phyloP scores from a whole-genome alignment of 129 eudicot genomes.

The Centrapalus pauciflorus region DNA sequence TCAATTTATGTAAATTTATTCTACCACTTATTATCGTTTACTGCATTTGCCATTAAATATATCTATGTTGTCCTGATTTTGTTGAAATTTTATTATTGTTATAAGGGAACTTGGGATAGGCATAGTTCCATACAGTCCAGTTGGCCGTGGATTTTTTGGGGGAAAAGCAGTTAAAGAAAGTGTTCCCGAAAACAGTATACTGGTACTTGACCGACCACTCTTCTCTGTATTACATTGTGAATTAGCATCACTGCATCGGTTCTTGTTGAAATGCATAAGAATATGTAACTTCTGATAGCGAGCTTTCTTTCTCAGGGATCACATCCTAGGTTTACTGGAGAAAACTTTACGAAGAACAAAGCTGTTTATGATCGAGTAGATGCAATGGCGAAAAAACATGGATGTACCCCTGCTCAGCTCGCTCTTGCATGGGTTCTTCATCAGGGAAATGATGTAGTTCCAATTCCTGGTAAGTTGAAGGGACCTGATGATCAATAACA shows the following conservation, averaged over 20 bases:
- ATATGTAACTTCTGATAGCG: background rate
- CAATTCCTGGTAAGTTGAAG: conserved; percentile 41
- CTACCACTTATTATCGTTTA: background rate
- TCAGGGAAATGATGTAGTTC: conserved; percentile 51
- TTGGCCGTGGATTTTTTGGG: conserved; percentile 80
- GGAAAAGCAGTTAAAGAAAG: conserved; percentile 61
- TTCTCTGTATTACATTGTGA: background rate
- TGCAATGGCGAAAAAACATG: conserved; percentile 37
- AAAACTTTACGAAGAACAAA: conserved; percentile 47
- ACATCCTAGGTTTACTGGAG: conserved; percentile 53
- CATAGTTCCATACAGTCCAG: conserved; percentile 72
- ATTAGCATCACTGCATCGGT: background rate
- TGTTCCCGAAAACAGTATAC: conserved; percentile 44
- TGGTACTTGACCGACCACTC: conserved; percentile 36
- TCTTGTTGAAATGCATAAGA: background rate
- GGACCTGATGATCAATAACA: too few relatives aligned
- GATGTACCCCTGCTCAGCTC: conserved; percentile 58
- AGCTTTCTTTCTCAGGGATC: conserved; percentile 24
- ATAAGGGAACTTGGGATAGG: conserved; percentile 65
- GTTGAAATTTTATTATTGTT: background rate
- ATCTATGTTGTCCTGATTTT: background rate
- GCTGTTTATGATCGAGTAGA: conserved; percentile 33
- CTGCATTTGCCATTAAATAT: background rate
- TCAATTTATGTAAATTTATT: background rate
- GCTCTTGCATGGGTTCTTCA: conserved; percentile 72